Conservation (phyloP, 495 filamentous ascomycete species). For the Xylaria flabelliformis region DNA sequence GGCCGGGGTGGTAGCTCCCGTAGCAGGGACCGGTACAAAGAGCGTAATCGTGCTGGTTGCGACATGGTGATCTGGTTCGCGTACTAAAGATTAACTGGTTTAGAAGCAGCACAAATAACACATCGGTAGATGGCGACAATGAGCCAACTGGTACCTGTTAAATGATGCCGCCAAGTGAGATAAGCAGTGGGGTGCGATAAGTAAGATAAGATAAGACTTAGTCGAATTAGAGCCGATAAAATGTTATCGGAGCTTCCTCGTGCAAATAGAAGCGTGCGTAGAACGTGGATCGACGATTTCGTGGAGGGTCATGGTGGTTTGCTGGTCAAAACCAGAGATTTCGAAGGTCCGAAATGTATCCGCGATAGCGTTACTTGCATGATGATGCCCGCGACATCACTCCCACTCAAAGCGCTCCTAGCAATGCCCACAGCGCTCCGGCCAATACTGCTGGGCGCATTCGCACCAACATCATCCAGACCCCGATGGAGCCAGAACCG, state of each 20-base stretch:
- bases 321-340: neutral
- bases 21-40: slow-evolving; percentile 87
- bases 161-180: too few relatives aligned
- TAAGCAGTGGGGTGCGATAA: neutral
- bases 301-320: neutral
- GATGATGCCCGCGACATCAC: slow-evolving; percentile 11
- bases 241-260: neutral
- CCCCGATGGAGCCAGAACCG: slow-evolving; percentile 20
- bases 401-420: slow-evolving; percentile 31
- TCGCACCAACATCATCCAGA: slow-evolving; percentile 13
- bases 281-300: slow-evolving; percentile 18
- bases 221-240: neutral
- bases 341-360: neutral
- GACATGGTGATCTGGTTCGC: slow-evolving; percentile 36
- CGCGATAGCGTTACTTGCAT: neutral
- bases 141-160: too few relatives aligned
- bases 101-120: too few relatives aligned
- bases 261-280: neutral
- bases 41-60: slow-evolving; percentile 62
- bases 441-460: slow-evolving; percentile 24
- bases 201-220: slow-evolving; percentile 18
- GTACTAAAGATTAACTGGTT: neutral
- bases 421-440: slow-evolving; percentile 38
- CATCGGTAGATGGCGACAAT: neutral
- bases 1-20: slow-evolving; percentile 83